Evolutionary conservation across 768 basidiomycete species (phyloP).

Genomic region (Collybia sp.): DNA sequence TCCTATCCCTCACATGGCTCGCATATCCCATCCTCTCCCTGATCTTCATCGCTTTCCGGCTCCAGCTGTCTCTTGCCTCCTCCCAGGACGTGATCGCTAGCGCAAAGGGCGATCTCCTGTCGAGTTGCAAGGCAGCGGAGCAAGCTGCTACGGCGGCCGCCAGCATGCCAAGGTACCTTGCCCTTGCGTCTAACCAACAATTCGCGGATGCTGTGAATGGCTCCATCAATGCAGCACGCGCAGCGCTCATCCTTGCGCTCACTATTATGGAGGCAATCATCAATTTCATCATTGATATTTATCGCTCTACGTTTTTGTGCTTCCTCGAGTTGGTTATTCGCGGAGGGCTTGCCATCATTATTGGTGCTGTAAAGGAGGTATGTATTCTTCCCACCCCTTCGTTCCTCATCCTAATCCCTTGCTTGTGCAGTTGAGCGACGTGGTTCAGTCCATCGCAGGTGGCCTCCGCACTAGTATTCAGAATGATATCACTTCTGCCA

Average conservation of each 20-base stretch:
- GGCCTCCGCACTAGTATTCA: constrained; percentile 69
- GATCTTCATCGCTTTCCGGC: constrained; percentile 80
- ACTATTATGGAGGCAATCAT: constrained; percentile 85
- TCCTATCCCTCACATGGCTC: constrained; percentile 86
- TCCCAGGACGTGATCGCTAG: constrained; percentile 62
- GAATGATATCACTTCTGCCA: constrained; percentile 61
- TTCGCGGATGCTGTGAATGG: constrained; percentile 77
- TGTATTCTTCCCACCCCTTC: constrained; percentile 13
- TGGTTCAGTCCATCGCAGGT: constrained; percentile 55
- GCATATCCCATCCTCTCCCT: constrained; percentile 90
- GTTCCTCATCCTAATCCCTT: constrained; percentile 1
- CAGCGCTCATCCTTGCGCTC: constrained; percentile 65
- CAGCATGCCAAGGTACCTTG: constrained; percentile 87
- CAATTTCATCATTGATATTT: constrained; percentile 89
- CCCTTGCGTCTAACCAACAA: constrained; percentile 77
- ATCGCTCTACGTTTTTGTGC: constrained; percentile 91
- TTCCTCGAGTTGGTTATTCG: constrained; percentile 87
- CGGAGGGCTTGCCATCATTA: constrained; percentile 75
- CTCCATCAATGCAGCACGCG: constrained; percentile 71
- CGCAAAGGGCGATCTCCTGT: constrained; percentile 72
- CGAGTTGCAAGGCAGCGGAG: constrained; percentile 85
- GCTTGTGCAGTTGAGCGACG: constrained; percentile 57
- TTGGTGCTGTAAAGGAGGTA: constrained; percentile 82
- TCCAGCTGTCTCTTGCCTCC: constrained; percentile 67
- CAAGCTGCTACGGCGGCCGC: constrained; percentile 76